Percentiles rank a stretch among this genome's conserved stretches.
Conservation (phyloP, 2,329 filamentous ascomycete species). For the Colletotrichum tabaci region DNA sequence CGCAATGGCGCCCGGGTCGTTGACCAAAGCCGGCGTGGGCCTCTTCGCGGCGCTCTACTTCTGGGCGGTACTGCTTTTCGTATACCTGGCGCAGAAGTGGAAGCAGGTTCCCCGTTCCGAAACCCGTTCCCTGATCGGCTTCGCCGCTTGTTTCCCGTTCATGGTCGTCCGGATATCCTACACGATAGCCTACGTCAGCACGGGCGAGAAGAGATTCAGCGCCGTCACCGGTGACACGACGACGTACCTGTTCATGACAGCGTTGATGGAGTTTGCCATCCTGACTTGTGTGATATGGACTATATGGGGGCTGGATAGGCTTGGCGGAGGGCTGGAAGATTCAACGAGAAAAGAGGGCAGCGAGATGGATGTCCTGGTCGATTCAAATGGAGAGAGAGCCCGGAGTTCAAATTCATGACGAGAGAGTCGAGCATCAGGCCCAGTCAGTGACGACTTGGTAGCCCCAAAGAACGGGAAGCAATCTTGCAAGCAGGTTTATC, state of each 20-base stretch:
- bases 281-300: slow-evolving; percentile 24
- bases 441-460: too few species aligned
- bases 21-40: slow-evolving; percentile 41
- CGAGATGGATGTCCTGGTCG: slow-evolving; percentile 19
- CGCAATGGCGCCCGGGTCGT: slow-evolving; percentile 34
- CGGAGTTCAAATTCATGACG: background rate
- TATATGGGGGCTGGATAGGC: slow-evolving; percentile 20
- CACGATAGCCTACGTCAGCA: slow-evolving; percentile 42
- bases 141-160: slow-evolving; percentile 32
- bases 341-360: background rate
- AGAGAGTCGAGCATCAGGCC: too few species aligned
- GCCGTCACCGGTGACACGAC: slow-evolving; percentile 40
- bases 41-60: slow-evolving; percentile 44
- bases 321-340: background rate
- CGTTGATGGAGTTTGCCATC: slow-evolving; percentile 40
- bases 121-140: slow-evolving; percentile 33
- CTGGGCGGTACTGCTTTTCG: slow-evolving; percentile 38
- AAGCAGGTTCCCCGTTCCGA: slow-evolving; percentile 27
- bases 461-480: too few species aligned
- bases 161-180: slow-evolving; percentile 42
- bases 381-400: background rate
- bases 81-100: slow-evolving; percentile 31
- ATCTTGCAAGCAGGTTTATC: too few species aligned
- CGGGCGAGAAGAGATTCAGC: slow-evolving; percentile 39
- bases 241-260: slow-evolving; percentile 38